Evolutionary conservation across 2,329 filamentous ascomycete genomes (phyloP), one percentile per base, ranked within the genome.

Genomic region (Pseudogymnoascus destructans): DNA sequence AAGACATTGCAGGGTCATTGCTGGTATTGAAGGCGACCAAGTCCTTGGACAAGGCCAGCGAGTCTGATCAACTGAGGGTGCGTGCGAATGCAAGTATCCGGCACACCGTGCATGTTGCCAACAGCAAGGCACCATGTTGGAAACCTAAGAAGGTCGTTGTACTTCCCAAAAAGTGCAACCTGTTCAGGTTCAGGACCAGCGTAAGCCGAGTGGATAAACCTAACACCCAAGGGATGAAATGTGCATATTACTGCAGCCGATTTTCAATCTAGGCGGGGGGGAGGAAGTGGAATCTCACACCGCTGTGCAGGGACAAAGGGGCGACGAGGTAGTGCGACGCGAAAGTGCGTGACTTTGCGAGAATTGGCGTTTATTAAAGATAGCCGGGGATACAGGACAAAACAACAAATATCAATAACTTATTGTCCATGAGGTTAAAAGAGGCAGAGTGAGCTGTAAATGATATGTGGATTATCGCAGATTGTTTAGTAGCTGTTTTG

Each of bases 311-410:
- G 46, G 46, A 27, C 25, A 52, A 52, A 52, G 46, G 25, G 6
- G 25, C 46, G 25, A 30, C n/a, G 4, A 30, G 9, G 46, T 25
- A 30, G 46, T 30, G 46, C 8, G 46, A 52, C 46, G 25, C 46
- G 46, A 52, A 52, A 52, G 46, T 52, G 46, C 46, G 46, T 30
- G 46, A 52, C 46, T 19, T 17, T 25, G 46, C 46, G 46, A 52
- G 25, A 52, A 52, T 52, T 5, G 2, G 46, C 25, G 46, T 52
- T 52, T 11, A 52, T 32, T 30, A 23, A 52, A 52, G 46, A 52
- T 52, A 52, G 13, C 46, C 46, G 46, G 10, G 13, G 46, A 52
- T 52, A 5, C 2, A 52, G 25, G 4, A 5, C 25, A 30, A 30
- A 30, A 32, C 46, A 6, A 17, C 46, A 30, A 30, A 30, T 11